Evolutionary conservation across 2,329 filamentous ascomycete genomes (phyloP).

Genomic region (Leptographium procerum): DNA sequence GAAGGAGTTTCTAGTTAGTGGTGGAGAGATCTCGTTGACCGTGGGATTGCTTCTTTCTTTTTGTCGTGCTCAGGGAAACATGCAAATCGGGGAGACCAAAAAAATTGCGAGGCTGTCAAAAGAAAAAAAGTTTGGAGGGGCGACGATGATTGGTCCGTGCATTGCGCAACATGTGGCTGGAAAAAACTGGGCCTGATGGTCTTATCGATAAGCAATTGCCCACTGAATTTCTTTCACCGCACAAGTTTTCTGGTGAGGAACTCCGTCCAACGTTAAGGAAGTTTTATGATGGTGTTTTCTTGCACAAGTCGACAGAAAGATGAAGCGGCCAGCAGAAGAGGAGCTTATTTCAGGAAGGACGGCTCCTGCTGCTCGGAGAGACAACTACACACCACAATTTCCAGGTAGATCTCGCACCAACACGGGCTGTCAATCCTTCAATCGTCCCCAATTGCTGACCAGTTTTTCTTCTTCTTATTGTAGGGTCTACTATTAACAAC

Average conservation of each 20-base stretch:
- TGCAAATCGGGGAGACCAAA: not conserved
- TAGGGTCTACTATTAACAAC: not conserved
- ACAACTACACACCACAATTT: not conserved
- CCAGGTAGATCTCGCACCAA: not conserved
- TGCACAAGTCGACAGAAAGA: not conserved
- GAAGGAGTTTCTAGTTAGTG: not conserved
- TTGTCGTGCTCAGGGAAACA: conserved; percentile 2
- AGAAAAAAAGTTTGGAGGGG: conserved; percentile 8
- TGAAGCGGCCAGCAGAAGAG: conserved; percentile 12
- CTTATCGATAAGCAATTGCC: conserved; percentile 11
- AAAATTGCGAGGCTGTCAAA: not conserved
- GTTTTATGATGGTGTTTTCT: not conserved
- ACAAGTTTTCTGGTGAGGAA: not conserved
- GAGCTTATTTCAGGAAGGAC: conserved; percentile 3
- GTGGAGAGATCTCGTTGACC: too few relatives aligned
- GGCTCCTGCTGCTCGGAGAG: not conserved
- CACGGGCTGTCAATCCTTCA: too few relatives aligned
- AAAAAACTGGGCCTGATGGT: not conserved
- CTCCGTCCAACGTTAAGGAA: too few relatives aligned
- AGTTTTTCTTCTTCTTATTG: not conserved
- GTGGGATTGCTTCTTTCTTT: not conserved
- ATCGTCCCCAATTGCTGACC: not conserved
- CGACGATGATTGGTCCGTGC: conserved; percentile 5
- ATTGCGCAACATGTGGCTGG: not conserved
- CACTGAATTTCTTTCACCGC: not conserved